Conservation (phyloP, 2,329 filamentous ascomycete species). For the Ophiostoma novo-ulmi region DNA sequence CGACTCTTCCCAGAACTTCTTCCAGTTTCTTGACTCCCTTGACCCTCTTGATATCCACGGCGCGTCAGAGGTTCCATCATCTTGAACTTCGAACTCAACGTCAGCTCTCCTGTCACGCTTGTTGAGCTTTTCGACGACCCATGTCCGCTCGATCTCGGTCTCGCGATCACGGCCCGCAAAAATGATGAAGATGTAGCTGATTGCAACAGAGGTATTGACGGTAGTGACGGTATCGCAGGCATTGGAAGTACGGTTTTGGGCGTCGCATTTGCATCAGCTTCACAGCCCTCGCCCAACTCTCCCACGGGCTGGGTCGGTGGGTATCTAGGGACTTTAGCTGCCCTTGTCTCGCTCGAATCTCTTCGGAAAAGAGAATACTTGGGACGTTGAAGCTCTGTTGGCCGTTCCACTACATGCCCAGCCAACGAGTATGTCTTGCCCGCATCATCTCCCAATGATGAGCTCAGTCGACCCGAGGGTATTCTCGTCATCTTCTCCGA, state of each 20-base stretch:
- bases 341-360: background rate
- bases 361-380: background rate
- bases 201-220: background rate
- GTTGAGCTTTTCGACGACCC: background rate
- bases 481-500: background rate
- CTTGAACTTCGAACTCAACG: slow-evolving; percentile 20
- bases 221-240: background rate
- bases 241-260: background rate
- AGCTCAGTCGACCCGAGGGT: background rate
- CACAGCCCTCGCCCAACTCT: background rate
- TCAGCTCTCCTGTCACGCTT: background rate
- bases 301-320: slow-evolving; percentile 12
- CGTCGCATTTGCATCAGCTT: background rate
- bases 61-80: slow-evolving; percentile 31
- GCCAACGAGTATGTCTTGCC: background rate
- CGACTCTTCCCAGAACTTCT: background rate
- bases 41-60: background rate
- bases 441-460: background rate
- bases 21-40: too few species aligned
- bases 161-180: background rate
- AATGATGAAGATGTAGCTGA: background rate
- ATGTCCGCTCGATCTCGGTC: background rate
- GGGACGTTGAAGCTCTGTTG: background rate
- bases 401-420: background rate
- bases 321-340: background rate